Conservation (phyloP, 2,329 filamentous ascomycete genomes). For the Pseudonectria foliicola region DNA sequence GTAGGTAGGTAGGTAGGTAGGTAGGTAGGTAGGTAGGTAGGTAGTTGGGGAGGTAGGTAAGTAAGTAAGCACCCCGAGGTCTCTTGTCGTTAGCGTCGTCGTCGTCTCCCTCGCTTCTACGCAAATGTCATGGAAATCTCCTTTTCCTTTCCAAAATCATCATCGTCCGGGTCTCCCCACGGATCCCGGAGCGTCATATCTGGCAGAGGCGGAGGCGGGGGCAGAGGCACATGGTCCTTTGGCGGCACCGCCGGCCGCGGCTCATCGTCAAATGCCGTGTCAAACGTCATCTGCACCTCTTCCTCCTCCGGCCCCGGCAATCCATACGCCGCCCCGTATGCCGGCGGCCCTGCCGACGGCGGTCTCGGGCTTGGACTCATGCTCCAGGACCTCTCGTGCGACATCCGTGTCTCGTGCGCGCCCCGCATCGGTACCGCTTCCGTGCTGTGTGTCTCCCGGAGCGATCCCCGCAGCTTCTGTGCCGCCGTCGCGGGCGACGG, state of each 20-base stretch:
- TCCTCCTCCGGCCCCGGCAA: slow-evolving; percentile 32
- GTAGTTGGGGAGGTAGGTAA: too few species aligned
- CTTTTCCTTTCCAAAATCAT: slow-evolving; percentile 64
- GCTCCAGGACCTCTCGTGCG: slow-evolving; percentile 17
- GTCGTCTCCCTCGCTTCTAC: slow-evolving; percentile 37
- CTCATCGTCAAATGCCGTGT: slow-evolving; percentile 45
- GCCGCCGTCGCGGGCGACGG: slow-evolving; percentile 12
- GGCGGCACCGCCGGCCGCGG: slow-evolving; percentile 21
- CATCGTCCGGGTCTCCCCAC: slow-evolving; percentile 63
- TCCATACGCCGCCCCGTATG: slow-evolving; percentile 20
- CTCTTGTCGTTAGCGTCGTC: too few species aligned
- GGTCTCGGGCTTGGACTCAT: slow-evolving; percentile 12
- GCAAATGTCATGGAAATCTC: slow-evolving; percentile 81
- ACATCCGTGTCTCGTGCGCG: slow-evolving; percentile 17
- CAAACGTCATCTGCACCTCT: slow-evolving; percentile 65
- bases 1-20: too few species aligned
- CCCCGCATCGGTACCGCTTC: slow-evolving; percentile 27
- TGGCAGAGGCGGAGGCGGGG: slow-evolving; percentile 40
- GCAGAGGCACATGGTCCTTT: slow-evolving; percentile 23
- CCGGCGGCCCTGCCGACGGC: slow-evolving; percentile 10
- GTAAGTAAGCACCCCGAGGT: too few species aligned
- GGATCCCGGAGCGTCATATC: slow-evolving; percentile 49
- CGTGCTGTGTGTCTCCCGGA: slow-evolving; percentile 42
- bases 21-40: too few species aligned
- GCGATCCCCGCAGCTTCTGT: slow-evolving; percentile 6